Conservation (phyloP, 805 yeast species). For the Kurtzmaniella cleridarum region DNA sequence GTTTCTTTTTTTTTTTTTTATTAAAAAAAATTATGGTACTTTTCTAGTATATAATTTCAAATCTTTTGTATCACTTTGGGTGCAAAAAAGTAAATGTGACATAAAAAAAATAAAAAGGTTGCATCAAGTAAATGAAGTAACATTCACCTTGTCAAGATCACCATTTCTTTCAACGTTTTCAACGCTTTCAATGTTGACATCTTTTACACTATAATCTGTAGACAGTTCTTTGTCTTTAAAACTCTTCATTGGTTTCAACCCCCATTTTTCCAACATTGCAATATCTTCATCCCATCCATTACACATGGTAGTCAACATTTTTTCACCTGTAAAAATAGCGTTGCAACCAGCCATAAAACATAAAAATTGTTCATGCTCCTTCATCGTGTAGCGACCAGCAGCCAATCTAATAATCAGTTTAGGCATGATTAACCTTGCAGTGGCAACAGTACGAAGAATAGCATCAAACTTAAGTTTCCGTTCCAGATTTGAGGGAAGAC, state of each 20-base stretch:
- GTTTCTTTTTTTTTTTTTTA: too few relatives aligned
- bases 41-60: too few relatives aligned
- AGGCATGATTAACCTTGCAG: conserved; percentile 76
- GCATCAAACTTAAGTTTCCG: conserved; percentile 53
- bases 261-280: conserved; percentile 65
- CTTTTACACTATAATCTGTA: background rate
- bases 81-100: too few relatives aligned
- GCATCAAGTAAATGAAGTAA: too few relatives aligned
- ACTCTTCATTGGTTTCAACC: conserved; percentile 52
- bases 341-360: conserved; percentile 77
- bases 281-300: conserved; percentile 82
- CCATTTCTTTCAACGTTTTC: too few relatives aligned
- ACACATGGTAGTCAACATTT: conserved; percentile 78
- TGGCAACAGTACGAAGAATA: conserved; percentile 64
- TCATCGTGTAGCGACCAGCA: conserved; percentile 80
- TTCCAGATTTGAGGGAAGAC: conserved; percentile 25
- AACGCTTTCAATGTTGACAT: background rate
- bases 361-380: conserved; percentile 66
- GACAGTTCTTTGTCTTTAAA: conserved; percentile 21
- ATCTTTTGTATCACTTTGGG: too few relatives aligned
- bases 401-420: conserved; percentile 64
- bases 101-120: too few relatives aligned
- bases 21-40: too few relatives aligned
- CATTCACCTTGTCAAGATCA: too few relatives aligned
- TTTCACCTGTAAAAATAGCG: conserved; percentile 77